Percentiles rank a stretch among this genome's conserved stretches.
phyloP scores from a whole-genome alignment of 768 basidiomycete species.

The Termitomyces sp. region DNA sequence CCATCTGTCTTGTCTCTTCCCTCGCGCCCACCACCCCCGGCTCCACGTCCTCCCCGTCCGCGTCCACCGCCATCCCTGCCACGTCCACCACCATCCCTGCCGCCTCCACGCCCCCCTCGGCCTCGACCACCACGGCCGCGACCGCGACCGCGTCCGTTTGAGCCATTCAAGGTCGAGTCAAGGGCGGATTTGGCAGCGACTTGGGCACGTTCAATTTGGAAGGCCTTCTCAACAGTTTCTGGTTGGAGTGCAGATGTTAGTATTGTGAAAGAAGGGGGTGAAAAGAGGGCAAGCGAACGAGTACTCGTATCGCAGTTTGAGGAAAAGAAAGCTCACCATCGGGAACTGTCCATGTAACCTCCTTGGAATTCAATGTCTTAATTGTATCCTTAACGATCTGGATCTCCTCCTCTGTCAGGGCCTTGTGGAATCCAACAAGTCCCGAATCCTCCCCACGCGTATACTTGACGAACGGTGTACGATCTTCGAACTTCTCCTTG shows the following conservation, averaged over 20 bases:
- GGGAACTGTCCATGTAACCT: constrained; percentile 61
- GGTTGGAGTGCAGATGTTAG: constrained; percentile 2
- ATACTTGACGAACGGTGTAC: constrained; percentile 51
- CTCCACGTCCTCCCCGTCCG: constrained; percentile 32
- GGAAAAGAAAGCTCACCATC: constrained; percentile 44
- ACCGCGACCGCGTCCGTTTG: constrained; percentile 21
- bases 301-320: too few species aligned
- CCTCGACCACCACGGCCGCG: constrained; percentile 26
- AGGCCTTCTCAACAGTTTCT: constrained; percentile 73
- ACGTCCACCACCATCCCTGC: constrained; percentile 46
- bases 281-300: background rate
- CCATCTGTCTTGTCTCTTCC: constrained; percentile 34
- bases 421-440: constrained; percentile 62
- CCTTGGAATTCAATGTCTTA: constrained; percentile 59
- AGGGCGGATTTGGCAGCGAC: constrained; percentile 55
- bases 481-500: constrained; percentile 46
- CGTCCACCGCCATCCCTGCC: constrained; percentile 46
- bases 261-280: background rate
- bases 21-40: constrained; percentile 35
- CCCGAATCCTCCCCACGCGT: constrained; percentile 41
- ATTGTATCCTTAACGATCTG: constrained; percentile 63
- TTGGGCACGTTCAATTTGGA: constrained; percentile 74
- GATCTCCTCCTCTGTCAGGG: constrained; percentile 69
- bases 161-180: constrained; percentile 17
- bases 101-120: constrained; percentile 37